These are phyloP conservation scores for Panicum virgatum DNA, from an alignment of 202 grass and related monocot genomes.

Conservation along the genomic window DNA sequence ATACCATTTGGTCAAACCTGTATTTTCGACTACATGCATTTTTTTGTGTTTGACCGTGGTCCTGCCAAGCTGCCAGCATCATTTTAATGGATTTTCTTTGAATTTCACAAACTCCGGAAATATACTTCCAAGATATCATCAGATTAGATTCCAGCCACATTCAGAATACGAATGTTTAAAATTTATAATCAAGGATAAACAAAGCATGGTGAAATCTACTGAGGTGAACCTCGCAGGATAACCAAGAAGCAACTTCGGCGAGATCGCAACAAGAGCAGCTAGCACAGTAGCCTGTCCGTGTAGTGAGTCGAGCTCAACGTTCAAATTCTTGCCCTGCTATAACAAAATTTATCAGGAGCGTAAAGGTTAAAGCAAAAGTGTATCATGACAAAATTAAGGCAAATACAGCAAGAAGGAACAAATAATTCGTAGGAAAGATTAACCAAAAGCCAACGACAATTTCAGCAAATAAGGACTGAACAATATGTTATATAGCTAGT, in stretches of 20 bases:
- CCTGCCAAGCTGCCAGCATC: neutral
- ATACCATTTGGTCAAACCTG: neutral
- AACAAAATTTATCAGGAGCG: conserved; percentile 33
- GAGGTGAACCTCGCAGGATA: conserved; percentile 88
- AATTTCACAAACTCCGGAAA: neutral
- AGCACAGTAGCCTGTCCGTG: conserved; percentile 91
- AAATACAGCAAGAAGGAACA: conserved; percentile 31
- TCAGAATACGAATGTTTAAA: neutral
- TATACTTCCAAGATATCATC: neutral
- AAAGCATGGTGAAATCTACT: conserved; percentile 16
- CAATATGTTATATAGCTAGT: conserved; percentile 24
- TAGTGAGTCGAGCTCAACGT: conserved; percentile 69
- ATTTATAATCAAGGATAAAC: conserved; percentile 20
- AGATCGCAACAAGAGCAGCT: conserved; percentile 87
- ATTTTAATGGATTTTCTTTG: neutral
- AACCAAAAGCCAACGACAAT: neutral
- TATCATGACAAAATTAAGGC: neutral
- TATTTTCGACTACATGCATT: neutral
- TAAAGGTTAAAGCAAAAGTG: conserved; percentile 39
- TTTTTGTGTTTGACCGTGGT: neutral
- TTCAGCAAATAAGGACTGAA: conserved; percentile 1
- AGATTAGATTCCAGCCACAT: neutral
- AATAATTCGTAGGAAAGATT: conserved; percentile 6
- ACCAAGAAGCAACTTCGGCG: conserved; percentile 91
- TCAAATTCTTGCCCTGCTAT: conserved; percentile 74